Evolutionary conservation across 148 eudicot genomes (phyloP).

Genomic region (Selenicereus undatus): DNA sequence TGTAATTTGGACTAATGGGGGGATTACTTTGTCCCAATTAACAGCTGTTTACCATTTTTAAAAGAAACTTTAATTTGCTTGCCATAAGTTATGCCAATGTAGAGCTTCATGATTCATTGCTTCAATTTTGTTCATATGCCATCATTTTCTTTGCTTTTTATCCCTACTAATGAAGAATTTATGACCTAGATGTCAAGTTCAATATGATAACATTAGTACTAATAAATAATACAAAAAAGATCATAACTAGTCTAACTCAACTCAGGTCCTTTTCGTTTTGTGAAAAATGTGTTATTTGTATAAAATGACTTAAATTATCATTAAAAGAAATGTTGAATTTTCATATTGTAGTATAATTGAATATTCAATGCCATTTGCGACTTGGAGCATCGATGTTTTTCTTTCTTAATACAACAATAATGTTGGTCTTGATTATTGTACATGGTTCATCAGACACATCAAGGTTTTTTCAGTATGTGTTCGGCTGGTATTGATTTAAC

Average conservation of each 20-base stretch:
- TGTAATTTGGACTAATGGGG: constrained; percentile 26
- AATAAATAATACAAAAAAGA: background rate
- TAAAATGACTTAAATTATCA: background rate
- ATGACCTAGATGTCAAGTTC: constrained; percentile 18
- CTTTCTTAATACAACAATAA: too few relatives aligned
- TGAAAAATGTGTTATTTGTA: background rate
- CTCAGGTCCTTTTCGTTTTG: constrained; percentile 15
- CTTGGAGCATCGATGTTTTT: too few relatives aligned
- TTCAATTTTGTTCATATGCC: constrained; percentile 5
- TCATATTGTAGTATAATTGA: background rate
- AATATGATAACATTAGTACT: constrained; percentile 36
- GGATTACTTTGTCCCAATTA: constrained; percentile 40
- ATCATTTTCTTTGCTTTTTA: background rate
- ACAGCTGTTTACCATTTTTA: constrained; percentile 63
- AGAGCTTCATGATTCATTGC: background rate
- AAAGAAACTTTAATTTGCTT: constrained; percentile 40
- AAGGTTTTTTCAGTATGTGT: too few relatives aligned
- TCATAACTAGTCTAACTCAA: constrained; percentile 14
- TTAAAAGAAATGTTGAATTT: background rate
- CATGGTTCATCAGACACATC: too few relatives aligned
- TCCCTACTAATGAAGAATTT: constrained; percentile 11
- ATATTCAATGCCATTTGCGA: background rate
- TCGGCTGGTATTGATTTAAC: too few relatives aligned
- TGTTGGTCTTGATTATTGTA: too few relatives aligned
- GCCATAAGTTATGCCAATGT: constrained; percentile 40